Evolutionary conservation across 768 basidiomycete genomes (phyloP), one percentile per base, ranked within the genome.

Genomic region (Harrya chromipes): DNA sequence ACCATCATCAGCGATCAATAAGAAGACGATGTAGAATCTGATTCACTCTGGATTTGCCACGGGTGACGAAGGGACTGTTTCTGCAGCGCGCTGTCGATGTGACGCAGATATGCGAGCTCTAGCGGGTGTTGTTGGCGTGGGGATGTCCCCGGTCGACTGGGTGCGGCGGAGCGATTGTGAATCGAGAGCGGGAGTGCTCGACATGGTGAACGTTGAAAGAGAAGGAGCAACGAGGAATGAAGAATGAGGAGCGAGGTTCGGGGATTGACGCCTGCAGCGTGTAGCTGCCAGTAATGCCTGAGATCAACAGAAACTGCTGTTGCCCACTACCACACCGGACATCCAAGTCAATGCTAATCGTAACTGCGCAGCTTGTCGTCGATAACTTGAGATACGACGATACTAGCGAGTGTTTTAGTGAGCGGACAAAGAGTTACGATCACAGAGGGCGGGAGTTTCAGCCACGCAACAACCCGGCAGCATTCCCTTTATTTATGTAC

Each of bases 81-180:
- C 55, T 16, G 43, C 53, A 27, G 53, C 67, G 37, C 59, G 59
- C 19, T 59, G 67, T 26, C 52, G 60, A 60, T 70, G 56, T 17
- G 62, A 61, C 14, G 54, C 62, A 31, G 67, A 62, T 55, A 63
- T 56, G 38, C 62, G 65, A 19, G 67, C 62, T 47, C 67, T 54
- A 4, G 56, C 21, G 7, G 69, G 63, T 26, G 46, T 62, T 27
- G 57, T 33, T 23, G 57, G 24, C 5, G 65, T 52, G 26, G 63
- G 62, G 42, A 70, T 67, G 56, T 69, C 60, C 1, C 67, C 67
- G 24, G 69, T 69, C 1, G 67, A 70, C 54, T 65, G 69, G 9
- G 67, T 69, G 46, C 69, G 56, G 42, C 69, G 61, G 21, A 69
- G 59, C 52, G 62, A 61, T 56, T 68, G 67, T 45, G 65, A 64